These are phyloP conservation scores for Cicer chorassanicum DNA, from an alignment of 306 rosid species.

Conservation along the genomic window DNA sequence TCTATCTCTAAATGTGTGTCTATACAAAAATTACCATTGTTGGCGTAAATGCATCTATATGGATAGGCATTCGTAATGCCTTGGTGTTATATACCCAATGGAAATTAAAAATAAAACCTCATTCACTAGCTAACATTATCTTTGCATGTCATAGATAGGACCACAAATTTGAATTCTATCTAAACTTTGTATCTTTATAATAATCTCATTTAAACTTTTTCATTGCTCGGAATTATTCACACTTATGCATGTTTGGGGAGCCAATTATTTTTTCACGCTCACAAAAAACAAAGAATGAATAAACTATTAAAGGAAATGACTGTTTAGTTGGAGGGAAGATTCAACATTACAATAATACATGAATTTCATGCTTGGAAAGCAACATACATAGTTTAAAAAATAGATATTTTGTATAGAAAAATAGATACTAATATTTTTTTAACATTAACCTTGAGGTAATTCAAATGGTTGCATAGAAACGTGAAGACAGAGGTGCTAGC, in stretches of 20 bases:
- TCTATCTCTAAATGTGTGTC: too few relatives aligned
- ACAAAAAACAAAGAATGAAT: constrained; percentile 35
- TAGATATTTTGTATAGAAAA: neutral
- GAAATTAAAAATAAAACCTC: neutral
- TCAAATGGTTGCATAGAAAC: constrained; percentile 36
- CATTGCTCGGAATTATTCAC: constrained; percentile 33
- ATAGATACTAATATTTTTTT: neutral
- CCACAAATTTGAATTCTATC: constrained; percentile 46
- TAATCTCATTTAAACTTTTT: neutral
- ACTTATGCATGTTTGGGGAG: constrained; percentile 38
- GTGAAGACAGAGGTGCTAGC: constrained; percentile 44
- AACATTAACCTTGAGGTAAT: constrained; percentile 37
- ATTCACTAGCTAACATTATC: constrained; percentile 20
- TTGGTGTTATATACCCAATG: constrained; percentile 22
- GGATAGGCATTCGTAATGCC: constrained; percentile 31
- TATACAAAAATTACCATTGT: too few relatives aligned
- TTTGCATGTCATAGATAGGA: constrained; percentile 41
- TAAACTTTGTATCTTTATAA: neutral
- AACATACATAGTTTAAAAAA: constrained; percentile 26
- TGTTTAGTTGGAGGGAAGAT: neutral
- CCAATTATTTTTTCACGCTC: constrained; percentile 16
- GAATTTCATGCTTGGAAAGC: constrained; percentile 57
- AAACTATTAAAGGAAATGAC: constrained; percentile 40
- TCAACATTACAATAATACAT: constrained; percentile 36
- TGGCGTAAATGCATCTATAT: constrained; percentile 27